Evolutionary conservation across 148 eudicot genomes (phyloP).

Genomic region (Polygonum aviculare): DNA sequence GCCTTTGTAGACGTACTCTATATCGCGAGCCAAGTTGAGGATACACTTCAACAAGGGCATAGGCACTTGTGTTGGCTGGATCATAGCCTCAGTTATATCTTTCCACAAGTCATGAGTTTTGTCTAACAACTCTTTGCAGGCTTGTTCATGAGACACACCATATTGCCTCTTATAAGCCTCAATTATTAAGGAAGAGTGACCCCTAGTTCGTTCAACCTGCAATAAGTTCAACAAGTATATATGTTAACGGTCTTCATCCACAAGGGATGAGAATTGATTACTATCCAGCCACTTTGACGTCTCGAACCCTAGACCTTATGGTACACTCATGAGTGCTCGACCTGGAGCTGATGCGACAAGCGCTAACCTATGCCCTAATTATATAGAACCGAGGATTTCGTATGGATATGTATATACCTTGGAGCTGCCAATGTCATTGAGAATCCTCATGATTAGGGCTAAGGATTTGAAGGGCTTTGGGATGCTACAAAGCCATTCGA

Average conservation of each 20-base stretch:
- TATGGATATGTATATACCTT: not conserved
- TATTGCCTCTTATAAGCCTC: constrained; percentile 16
- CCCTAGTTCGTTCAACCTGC: constrained; percentile 15
- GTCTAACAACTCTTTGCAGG: not conserved
- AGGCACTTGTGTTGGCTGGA: not conserved
- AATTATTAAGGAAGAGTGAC: constrained; percentile 8
- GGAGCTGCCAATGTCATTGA: constrained; percentile 18
- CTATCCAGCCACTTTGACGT: too few relatives aligned
- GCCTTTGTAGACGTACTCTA: not conserved
- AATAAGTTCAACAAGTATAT: too few relatives aligned
- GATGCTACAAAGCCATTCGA: constrained; percentile 13
- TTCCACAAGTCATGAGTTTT: constrained; percentile 12
- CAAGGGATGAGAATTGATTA: too few relatives aligned
- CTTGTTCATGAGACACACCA: constrained; percentile 4
- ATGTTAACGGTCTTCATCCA: too few relatives aligned
- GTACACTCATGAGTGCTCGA: too few relatives aligned
- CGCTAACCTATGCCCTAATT: too few relatives aligned
- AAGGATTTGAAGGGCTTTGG: constrained; percentile 7
- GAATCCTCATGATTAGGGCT: constrained; percentile 10
- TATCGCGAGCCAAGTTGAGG: not conserved
- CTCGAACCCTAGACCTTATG: too few relatives aligned
- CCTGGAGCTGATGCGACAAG: too few relatives aligned
- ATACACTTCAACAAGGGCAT: constrained; percentile 4
- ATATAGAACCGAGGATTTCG: too few relatives aligned
- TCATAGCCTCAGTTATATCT: constrained; percentile 15